Percentiles rank a stretch among this genome's conserved stretches.
Evolutionary conservation across 441 rosid genomes (phyloP).

Genomic region (Oxalis stricta): DNA sequence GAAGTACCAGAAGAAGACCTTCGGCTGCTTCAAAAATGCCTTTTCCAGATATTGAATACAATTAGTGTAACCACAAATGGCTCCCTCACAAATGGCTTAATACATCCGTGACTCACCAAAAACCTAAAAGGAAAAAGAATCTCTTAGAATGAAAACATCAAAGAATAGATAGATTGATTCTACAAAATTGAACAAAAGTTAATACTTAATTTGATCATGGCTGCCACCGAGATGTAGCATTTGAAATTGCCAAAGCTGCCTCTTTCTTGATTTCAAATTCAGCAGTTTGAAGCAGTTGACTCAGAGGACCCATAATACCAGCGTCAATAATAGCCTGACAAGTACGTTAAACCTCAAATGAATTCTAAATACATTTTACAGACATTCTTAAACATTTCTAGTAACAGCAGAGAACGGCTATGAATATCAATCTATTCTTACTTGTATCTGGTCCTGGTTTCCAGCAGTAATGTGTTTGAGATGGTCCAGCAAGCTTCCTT

Average conservation of each 20-base stretch:
- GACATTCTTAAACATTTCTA: not conserved
- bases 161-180: not conserved
- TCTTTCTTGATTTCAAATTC: constrained; percentile 48
- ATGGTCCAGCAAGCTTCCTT: constrained; percentile 62
- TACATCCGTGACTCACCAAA: constrained; percentile 35
- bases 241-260: constrained; percentile 54
- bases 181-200: not conserved
- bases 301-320: constrained; percentile 21
- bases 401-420: not conserved
- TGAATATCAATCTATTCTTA: constrained; percentile 7
- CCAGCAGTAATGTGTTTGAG: constrained; percentile 64
- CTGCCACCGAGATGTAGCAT: constrained; percentile 45
- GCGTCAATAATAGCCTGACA: constrained; percentile 36
- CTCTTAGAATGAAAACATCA: not conserved
- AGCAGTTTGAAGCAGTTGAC: constrained; percentile 29
- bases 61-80: too few relatives aligned
- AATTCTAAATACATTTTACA: not conserved
- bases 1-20: too few relatives aligned
- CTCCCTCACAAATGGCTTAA: constrained; percentile 51
- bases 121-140: constrained; percentile 16
- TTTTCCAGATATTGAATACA: too few relatives aligned
- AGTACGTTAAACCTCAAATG: not conserved
- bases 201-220: constrained; percentile 42
- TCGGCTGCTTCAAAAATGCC: too few relatives aligned
- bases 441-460: constrained; percentile 42